A percentile compares a stretch with the other conserved stretches of the same genome.
Conservation (phyloP, 805 yeast genomes). For the Wickerhamomyces canadensis region DNA sequence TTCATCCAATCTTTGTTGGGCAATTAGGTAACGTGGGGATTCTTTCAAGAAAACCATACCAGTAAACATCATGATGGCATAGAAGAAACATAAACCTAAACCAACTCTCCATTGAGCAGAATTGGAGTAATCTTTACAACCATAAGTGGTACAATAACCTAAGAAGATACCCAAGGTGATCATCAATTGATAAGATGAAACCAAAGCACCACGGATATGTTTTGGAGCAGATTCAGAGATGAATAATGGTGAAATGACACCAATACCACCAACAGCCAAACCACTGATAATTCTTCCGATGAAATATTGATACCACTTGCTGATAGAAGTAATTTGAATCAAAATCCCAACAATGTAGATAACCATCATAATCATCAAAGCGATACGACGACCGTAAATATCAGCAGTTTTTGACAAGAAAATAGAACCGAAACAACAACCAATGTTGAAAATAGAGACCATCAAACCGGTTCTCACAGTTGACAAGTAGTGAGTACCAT, state of each 20-base stretch:
- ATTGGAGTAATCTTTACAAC: conserved; percentile 53
- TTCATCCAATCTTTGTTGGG: conserved; percentile 49
- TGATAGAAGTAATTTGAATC: conserved; percentile 51
- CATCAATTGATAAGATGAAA: conserved; percentile 64
- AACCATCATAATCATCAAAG: conserved; percentile 55
- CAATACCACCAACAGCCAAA: conserved; percentile 69
- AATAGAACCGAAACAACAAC: conserved; percentile 72
- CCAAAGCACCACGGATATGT: conserved; percentile 64
- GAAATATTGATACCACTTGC: conserved; percentile 65
- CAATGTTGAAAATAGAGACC: conserved; percentile 61
- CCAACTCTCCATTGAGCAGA: conserved; percentile 78
- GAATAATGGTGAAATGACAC: conserved; percentile 72
- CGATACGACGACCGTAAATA: conserved; percentile 58
- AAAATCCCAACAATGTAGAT: conserved; percentile 63
- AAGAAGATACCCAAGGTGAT: conserved; percentile 69
- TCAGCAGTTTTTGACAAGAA: conserved; percentile 56
- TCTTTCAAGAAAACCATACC: conserved; percentile 56
- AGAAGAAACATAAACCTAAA: conserved; percentile 48
- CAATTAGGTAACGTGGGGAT: conserved; percentile 64
- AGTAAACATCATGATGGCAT: conserved; percentile 34
- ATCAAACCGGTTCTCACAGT: conserved; percentile 52
- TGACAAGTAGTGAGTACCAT: conserved; percentile 43
- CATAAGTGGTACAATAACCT: conserved; percentile 71
- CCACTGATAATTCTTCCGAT: conserved; percentile 71
- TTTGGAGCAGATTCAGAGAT: conserved; percentile 70